Evolutionary conservation across 805 yeast species (phyloP).

Genomic region (Zygosaccharomyces gambellarensis): DNA sequence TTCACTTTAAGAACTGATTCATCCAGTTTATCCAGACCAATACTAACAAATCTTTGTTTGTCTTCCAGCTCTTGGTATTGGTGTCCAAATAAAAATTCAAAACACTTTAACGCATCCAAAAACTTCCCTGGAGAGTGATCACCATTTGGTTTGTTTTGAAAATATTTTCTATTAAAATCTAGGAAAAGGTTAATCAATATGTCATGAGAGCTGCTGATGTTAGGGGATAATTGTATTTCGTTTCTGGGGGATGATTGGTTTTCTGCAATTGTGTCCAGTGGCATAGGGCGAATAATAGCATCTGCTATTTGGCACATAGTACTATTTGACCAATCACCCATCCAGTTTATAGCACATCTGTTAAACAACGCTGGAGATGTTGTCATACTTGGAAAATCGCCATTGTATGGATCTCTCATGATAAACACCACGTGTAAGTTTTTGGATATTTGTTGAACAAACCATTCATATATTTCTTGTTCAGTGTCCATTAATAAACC

Average conservation of each 20-base stretch:
- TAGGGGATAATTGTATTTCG: background rate
- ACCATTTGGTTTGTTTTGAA: slow-evolving; percentile 1
- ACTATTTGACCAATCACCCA: slow-evolving; percentile 71
- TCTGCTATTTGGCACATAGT: slow-evolving; percentile 50
- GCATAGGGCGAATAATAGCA: slow-evolving; percentile 40
- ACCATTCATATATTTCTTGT: slow-evolving; percentile 73
- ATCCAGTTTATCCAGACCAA: slow-evolving; percentile 67
- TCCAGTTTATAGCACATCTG: slow-evolving; percentile 82
- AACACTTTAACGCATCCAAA: slow-evolving; percentile 45
- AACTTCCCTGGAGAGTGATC: slow-evolving; percentile 50
- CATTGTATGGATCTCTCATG: slow-evolving; percentile 47
- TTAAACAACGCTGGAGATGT: slow-evolving; percentile 87
- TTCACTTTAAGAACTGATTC: slow-evolving; percentile 75
- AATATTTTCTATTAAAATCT: slow-evolving; percentile 39
- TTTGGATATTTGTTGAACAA: slow-evolving; percentile 56
- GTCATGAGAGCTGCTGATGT: slow-evolving; percentile 35
- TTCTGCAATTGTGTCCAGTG: slow-evolving; percentile 47
- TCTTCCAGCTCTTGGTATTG: slow-evolving; percentile 52
- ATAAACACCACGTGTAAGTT: slow-evolving; percentile 84
- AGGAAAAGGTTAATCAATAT: slow-evolving; percentile 46
- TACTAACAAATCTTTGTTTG: slow-evolving; percentile 63
- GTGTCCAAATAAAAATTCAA: slow-evolving; percentile 39
- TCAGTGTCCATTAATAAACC: slow-evolving; percentile 62
- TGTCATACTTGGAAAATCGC: slow-evolving; percentile 42
- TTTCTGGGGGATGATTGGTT: slow-evolving; percentile 8